Percentiles rank a stretch among this genome's conserved stretches.
Conservation (phyloP, 805 yeast species). For the Ascoidea asiatica region DNA sequence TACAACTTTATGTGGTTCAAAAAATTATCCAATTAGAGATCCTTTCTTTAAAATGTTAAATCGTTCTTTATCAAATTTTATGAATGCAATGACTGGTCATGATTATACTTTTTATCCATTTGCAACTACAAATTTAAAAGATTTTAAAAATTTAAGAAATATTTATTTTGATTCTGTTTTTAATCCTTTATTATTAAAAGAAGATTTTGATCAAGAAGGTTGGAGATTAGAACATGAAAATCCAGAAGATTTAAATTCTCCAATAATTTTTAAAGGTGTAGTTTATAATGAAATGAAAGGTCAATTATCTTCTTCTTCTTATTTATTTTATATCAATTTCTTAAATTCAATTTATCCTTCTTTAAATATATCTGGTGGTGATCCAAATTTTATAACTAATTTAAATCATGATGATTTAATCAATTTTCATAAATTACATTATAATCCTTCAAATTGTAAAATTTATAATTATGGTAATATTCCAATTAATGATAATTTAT, state of each 20-base stretch:
- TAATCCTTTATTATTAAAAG: slow-evolving; percentile 61
- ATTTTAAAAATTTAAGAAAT: slow-evolving; percentile 69
- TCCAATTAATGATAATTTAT: slow-evolving; percentile 46
- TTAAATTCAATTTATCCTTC: slow-evolving; percentile 77
- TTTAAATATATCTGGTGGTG: slow-evolving; percentile 87
- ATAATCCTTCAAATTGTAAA: slow-evolving; percentile 83
- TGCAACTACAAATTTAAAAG: slow-evolving; percentile 80
- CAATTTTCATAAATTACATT: slow-evolving; percentile 60
- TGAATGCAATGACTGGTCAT: slow-evolving; percentile 98
- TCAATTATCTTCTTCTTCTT: slow-evolving; percentile 79
- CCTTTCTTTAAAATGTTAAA: slow-evolving; percentile 97
- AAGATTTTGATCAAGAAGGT: slow-evolving; percentile 91
- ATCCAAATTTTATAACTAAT: slow-evolving; percentile 68
- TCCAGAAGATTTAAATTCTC: slow-evolving; percentile 40
- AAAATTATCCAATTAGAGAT: slow-evolving; percentile 85
- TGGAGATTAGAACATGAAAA: slow-evolving; percentile 83
- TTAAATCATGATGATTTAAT: slow-evolving; percentile 62
- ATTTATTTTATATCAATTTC: slow-evolving; percentile 72
- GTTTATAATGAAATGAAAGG: slow-evolving; percentile 99
- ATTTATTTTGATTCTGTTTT: slow-evolving; percentile 84
- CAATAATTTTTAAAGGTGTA: slow-evolving; percentile 79
- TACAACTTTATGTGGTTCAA: slow-evolving; percentile 90
- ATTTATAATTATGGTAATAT: slow-evolving; percentile 83
- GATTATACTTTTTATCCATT: slow-evolving; percentile 95
- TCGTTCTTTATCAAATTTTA: slow-evolving; percentile 85